phyloP scores from a whole-genome alignment of 1,284 basidiomycete species.

The Anthracocystis setariae region DNA sequence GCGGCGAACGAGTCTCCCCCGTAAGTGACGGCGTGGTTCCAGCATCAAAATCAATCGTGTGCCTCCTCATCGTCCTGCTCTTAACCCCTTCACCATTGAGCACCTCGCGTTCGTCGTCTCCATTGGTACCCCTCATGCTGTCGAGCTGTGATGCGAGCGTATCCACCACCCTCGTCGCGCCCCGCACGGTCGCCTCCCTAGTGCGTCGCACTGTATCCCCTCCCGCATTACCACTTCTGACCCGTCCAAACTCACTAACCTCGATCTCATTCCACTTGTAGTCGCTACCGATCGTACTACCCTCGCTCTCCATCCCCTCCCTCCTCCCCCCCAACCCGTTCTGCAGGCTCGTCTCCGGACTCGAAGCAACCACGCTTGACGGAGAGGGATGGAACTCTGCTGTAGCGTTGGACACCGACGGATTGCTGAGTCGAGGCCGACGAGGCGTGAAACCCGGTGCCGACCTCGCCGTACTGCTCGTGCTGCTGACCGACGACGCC shows the following conservation, averaged over 20 bases:
- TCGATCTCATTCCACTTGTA: not conserved
- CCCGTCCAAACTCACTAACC: conserved; percentile 16
- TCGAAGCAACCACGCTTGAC: conserved; percentile 21
- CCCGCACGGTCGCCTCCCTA: conserved; percentile 3
- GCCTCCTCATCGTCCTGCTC: conserved; percentile 3
- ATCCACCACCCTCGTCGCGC: conserved; percentile 20
- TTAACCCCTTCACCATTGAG: not conserved
- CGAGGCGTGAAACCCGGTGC: conserved; percentile 39
- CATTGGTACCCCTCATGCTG: conserved; percentile 3
- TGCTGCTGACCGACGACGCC: not conserved
- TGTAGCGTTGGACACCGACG: conserved; percentile 50
- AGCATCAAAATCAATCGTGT: conserved; percentile 16
- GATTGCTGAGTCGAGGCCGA: conserved; percentile 48
- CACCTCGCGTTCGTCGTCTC: not conserved
- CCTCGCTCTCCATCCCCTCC: conserved; percentile 20
- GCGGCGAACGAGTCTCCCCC: too few species aligned
- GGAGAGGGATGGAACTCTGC: conserved; percentile 33
- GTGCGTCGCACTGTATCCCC: conserved; percentile 15
- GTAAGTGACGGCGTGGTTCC: too few species aligned
- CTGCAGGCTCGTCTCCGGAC: conserved; percentile 27
- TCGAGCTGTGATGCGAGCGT: conserved; percentile 33
- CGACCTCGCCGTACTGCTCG: not conserved
- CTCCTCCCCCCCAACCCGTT: conserved; percentile 11
- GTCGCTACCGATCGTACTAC: conserved; percentile 18
- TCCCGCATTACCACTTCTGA: not conserved